Percentiles rank a stretch among this genome's conserved stretches.
Evolutionary conservation across 805 yeast genomes (phyloP).

Genomic region (Torulaspora microellipsoides): DNA sequence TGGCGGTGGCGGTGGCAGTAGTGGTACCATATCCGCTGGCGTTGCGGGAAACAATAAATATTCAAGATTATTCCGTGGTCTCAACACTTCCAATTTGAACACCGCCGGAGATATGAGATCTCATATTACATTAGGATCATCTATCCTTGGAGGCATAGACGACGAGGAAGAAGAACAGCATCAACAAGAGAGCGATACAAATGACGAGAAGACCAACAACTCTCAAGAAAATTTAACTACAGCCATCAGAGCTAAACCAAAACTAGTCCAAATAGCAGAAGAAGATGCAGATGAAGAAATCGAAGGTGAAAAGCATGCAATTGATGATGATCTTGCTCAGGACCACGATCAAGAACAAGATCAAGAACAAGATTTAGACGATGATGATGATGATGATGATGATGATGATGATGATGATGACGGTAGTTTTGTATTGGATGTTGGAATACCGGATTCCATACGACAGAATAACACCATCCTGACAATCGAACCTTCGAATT

Average conservation of each 20-base stretch:
- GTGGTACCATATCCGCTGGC: slow-evolving; percentile 9
- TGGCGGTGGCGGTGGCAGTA: slow-evolving; percentile 6
- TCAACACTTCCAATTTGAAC: slow-evolving; percentile 14
- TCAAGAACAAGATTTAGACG: slow-evolving; percentile 21
- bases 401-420: slow-evolving; percentile 22
- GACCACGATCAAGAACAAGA: slow-evolving; percentile 1
- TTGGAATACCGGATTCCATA: slow-evolving; percentile 21
- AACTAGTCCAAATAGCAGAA: slow-evolving; percentile 43
- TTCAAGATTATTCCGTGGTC: slow-evolving; percentile 12
- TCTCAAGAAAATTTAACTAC: slow-evolving; percentile 43
- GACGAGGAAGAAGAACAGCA: slow-evolving; percentile 35
- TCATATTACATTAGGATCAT: slow-evolving; percentile 40
- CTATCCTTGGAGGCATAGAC: slow-evolving; percentile 40
- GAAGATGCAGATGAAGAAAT: slow-evolving; percentile 17
- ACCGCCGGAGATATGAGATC: slow-evolving; percentile 28
- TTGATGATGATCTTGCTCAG: slow-evolving; percentile 6
- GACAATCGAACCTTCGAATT: not conserved
- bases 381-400: slow-evolving; percentile 25
- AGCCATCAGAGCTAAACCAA: slow-evolving; percentile 73
- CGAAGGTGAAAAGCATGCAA: slow-evolving; percentile 5
- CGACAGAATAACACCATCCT: not conserved
- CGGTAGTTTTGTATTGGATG: slow-evolving; percentile 31
- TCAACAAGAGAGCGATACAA: slow-evolving; percentile 31
- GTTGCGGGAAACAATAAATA: not conserved
- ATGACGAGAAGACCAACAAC: slow-evolving; percentile 2